Evolutionary conservation across 2,329 filamentous ascomycete species (phyloP), one percentile per base, ranked within the genome.

Genomic region (Fusarium sp.): DNA sequence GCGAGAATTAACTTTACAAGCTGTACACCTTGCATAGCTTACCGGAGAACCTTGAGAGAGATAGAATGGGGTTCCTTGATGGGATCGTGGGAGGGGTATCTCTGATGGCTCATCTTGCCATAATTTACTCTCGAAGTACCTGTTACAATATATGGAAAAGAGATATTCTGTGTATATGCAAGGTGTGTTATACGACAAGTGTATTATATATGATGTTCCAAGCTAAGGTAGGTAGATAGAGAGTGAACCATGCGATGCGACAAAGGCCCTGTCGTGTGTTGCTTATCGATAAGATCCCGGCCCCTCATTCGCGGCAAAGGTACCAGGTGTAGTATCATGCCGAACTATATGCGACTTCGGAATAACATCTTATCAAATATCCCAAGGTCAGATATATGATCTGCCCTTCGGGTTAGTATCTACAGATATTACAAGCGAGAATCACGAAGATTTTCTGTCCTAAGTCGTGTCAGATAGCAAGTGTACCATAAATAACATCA

Each of bases 31-130:
- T 47, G 17, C 35, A 19, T 50, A 62, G 59, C 77, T 68, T 81
- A 90, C 90, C 90, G 83, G 37, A 92, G 82, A 49, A 92, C 92
- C 82, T 94, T 95, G 53, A 94, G 82, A 51, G 91, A 94, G 45
- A 94, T 87, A 20, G 90, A 88, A 79, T 94, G 92, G 37, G 92
- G 91, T 79, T 94, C 92, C 78, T 93, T 93, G 62, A 85, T 78
- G 4, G 83, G 80, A 62, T 88, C 86, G 58, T 86, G 82, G 15
- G 86, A 86, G 9, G 85, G 81, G 70, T 86, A 87, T 70, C 84
- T 79, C 76, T 88, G 86, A 71, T 89, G 86, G 76, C 84, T 87
- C 86, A 88, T 88, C 35, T 41, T 68, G 33, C 67, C 67, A 64
- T 65, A 10, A 39, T 50, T 50, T 39, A 44, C 44, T 28, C 22